phyloP scores from a whole-genome alignment of 2,329 filamentous ascomycete species.

The Cladosporium phlei region DNA sequence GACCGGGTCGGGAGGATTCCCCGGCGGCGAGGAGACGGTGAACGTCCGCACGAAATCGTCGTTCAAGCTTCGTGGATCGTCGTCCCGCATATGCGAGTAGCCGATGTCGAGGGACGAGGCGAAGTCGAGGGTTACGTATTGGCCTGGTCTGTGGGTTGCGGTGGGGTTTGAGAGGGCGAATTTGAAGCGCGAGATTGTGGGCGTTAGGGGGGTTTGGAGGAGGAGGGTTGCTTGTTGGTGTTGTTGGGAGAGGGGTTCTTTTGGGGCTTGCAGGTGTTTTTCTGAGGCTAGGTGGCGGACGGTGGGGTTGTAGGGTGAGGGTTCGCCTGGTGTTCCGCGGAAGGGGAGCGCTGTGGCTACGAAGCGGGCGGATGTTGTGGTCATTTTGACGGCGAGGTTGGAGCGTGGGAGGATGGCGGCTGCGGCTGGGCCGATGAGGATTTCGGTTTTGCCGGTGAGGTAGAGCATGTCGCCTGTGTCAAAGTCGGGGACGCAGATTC shows the following conservation, averaged over 20 bases:
- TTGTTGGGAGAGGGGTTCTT: conserved; percentile 25
- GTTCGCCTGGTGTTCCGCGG: conserved; percentile 54
- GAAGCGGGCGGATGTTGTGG: conserved; percentile 56
- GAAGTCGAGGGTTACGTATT: conserved; percentile 75
- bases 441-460: conserved; percentile 62
- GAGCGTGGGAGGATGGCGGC: conserved; percentile 60
- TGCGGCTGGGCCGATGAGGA: conserved; percentile 62
- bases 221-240: conserved; percentile 58
- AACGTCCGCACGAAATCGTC: conserved; percentile 83
- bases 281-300: conserved; percentile 63
- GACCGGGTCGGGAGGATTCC: conserved; percentile 24
- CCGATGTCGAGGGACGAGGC: conserved; percentile 63
- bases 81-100: conserved; percentile 78
- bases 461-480: conserved; percentile 69
- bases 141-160: conserved; percentile 62
- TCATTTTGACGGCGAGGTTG: conserved; percentile 68
- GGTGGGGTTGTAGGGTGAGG: conserved; percentile 74
- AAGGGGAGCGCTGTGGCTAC: conserved; percentile 65
- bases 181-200: conserved; percentile 62
- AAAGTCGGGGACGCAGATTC: conserved; percentile 70
- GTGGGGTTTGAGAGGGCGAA: conserved; percentile 45
- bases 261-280: conserved; percentile 28
- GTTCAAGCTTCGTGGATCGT: conserved; percentile 73
- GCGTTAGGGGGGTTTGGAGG: conserved; percentile 57
- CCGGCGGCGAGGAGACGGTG: conserved; percentile 64